These are phyloP conservation scores for Ceratocystis lukuohia DNA, from an alignment of 2,329 filamentous ascomycete genomes.

Conservation along the genomic window DNA sequence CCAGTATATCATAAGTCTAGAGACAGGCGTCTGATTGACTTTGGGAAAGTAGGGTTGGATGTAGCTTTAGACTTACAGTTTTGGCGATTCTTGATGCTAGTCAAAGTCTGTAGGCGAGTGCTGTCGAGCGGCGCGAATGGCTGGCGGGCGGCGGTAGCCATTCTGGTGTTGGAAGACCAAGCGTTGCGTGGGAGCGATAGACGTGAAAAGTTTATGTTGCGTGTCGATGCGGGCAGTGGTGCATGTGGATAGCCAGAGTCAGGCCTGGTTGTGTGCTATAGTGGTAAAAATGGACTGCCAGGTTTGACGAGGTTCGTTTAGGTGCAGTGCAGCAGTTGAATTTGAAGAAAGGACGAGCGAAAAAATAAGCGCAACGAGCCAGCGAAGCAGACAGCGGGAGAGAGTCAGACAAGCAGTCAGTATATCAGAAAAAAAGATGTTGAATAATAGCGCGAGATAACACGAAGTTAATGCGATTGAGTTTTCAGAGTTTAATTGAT, in stretches of 20 bases:
- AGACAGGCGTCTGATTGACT: neutral
- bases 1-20: neutral
- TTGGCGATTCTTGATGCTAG: constrained; percentile 66
- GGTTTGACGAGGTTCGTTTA: constrained; percentile 4
- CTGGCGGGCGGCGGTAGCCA: constrained; percentile 49
- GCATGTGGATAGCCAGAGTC: neutral
- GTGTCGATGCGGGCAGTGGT: neutral
- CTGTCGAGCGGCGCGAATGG: constrained; percentile 62
- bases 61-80: constrained; percentile 41
- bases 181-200: neutral
- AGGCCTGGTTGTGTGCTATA: neutral
- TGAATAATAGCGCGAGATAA: neutral
- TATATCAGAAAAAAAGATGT: too few species aligned
- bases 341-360: neutral
- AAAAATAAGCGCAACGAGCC: constrained; percentile 2
- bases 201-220: neutral
- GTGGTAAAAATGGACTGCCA: neutral
- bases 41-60: neutral
- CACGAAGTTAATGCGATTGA: constrained; percentile 3
- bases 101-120: constrained; percentile 55
- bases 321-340: neutral
- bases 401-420: too few species aligned
- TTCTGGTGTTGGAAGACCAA: constrained; percentile 24
- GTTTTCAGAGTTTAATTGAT: neutral
- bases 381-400: constrained; percentile 11